Conservation (phyloP, 2,329 filamentous ascomycete species). For the Aureobasidium sp. region DNA sequence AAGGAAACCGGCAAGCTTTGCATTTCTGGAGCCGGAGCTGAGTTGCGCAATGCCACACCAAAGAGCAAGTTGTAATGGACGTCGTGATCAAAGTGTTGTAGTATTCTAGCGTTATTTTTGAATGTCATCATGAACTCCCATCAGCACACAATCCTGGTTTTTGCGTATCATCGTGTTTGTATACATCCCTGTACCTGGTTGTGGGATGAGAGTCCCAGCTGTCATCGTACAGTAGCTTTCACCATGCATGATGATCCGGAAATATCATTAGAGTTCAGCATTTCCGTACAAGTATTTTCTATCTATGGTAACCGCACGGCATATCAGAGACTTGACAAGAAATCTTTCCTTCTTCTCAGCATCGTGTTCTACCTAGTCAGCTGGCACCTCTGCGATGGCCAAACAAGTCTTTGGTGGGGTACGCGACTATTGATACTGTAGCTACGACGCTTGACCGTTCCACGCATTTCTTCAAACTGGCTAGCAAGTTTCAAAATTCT, state of each 20-base stretch:
- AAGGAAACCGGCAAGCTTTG: conserved; percentile 89
- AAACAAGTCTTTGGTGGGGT: not conserved
- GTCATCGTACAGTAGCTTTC: not conserved
- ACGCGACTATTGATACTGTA: conserved; percentile 10
- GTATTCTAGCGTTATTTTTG: conserved; percentile 11
- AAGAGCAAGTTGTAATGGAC: conserved; percentile 44
- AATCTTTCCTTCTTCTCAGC: not conserved
- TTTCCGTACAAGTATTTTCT: not conserved
- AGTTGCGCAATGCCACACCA: conserved; percentile 51
- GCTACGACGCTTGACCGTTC: not conserved
- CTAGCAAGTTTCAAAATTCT: not conserved
- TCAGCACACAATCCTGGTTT: not conserved
- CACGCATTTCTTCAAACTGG: not conserved
- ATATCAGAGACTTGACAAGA: not conserved
- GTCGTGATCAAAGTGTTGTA: conserved; percentile 2
- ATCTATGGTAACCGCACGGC: not conserved
- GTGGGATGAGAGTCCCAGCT: not conserved
- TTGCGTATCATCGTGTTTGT: not conserved
- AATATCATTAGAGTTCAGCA: not conserved
- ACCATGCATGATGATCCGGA: not conserved
- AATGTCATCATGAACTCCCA: conserved; percentile 12
- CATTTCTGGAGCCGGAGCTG: conserved; percentile 72
- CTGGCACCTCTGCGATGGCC: not conserved
- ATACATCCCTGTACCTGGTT: not conserved
- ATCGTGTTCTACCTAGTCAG: not conserved